A percentile compares a stretch with the other conserved stretches of the same genome.
Conservation (phyloP, 2,329 filamentous ascomycete genomes). For the Clonostachys rosea region DNA sequence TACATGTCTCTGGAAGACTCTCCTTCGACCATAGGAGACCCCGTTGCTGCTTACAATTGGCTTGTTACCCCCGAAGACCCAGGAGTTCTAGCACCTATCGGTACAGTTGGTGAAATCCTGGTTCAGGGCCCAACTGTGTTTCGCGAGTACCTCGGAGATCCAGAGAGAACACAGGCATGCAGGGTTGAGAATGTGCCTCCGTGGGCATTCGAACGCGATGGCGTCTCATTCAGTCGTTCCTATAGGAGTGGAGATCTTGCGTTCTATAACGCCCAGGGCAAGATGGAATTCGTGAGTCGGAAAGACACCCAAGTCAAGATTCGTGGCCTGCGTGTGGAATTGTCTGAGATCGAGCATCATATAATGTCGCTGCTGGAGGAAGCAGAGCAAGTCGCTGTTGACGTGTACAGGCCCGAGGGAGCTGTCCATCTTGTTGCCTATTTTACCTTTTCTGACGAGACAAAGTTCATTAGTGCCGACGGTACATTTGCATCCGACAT, state of each 20-base stretch:
- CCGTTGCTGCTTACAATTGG: neutral
- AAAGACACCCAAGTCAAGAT: constrained; percentile 28
- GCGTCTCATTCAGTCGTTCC: constrained; percentile 18
- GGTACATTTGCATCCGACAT: neutral
- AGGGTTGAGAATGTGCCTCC: neutral
- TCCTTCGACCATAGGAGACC: neutral
- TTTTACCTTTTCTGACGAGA: neutral
- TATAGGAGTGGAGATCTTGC: constrained; percentile 6
- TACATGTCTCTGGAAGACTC: neutral
- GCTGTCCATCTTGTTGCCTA: constrained; percentile 24
- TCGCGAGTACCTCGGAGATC: constrained; percentile 39
- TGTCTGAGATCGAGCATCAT: constrained; percentile 7
- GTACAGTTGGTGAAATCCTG: constrained; percentile 21
- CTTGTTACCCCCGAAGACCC: constrained; percentile 1
- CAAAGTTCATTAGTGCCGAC: too few relatives aligned
- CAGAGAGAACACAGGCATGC: constrained; percentile 17
- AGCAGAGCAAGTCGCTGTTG: constrained; percentile 15
- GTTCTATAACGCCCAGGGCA: constrained; percentile 16
- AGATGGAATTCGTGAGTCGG: constrained; percentile 37
- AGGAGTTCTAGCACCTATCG: constrained; percentile 7
- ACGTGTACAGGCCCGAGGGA: constrained; percentile 25
- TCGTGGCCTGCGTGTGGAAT: constrained; percentile 39
- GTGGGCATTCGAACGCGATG: neutral
- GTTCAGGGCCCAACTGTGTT: constrained; percentile 37
- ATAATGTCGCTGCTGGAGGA: neutral